Base-by-base conservation (phyloP, 2,329 filamentous ascomycete genomes). In the Podosphaera xanthii region DNA sequence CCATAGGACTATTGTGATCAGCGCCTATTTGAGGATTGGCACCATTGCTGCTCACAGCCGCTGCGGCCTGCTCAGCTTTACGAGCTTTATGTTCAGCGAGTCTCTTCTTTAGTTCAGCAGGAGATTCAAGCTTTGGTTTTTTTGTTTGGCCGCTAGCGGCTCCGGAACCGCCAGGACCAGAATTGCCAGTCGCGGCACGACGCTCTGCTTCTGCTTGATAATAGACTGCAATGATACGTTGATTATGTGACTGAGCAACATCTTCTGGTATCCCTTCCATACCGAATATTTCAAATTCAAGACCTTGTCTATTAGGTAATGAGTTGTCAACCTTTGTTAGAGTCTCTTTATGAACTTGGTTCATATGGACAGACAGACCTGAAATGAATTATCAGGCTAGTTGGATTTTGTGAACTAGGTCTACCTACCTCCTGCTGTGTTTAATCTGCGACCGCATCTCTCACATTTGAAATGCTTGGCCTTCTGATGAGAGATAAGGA, bases 401-500 rank as follows among this genome's bases (percentile, higher is more conserved):
- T 58, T 48, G 35, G 40, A 40, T 31, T 31, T 59, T 31, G 34
- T 31, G 35, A 40, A 31, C 4, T 10, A 12, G 35, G 40, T 6
- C 30, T 31, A 70, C 79, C 68, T 72, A 94, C 89, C 92, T 78
- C 92, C 92, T 49, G 90, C 90, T 1, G 92, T 98, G 70, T 95
- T 96, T 59, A 98, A 74, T 65, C 90, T 79, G 64, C 92, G 82
- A 58, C 83, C 83, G 71, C 92, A 98, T 74, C 84, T 77, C 66
- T 95, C 87, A 73, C 92, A 98, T 72, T 95, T 96, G 77, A 95
- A 97, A 72, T 98, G 92, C 73, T 97, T 97, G n/a, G 91, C 90
- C 71, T 96, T 97, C 69, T 97, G 92, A 71, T 98, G 92, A 60
- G 87, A 90, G 66, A 95, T 94, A 63, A 98, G 82, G 65, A 97